phyloP scores from a whole-genome alignment of 2,329 filamentous ascomycete genomes.

The Plenodomus lindquistii region DNA sequence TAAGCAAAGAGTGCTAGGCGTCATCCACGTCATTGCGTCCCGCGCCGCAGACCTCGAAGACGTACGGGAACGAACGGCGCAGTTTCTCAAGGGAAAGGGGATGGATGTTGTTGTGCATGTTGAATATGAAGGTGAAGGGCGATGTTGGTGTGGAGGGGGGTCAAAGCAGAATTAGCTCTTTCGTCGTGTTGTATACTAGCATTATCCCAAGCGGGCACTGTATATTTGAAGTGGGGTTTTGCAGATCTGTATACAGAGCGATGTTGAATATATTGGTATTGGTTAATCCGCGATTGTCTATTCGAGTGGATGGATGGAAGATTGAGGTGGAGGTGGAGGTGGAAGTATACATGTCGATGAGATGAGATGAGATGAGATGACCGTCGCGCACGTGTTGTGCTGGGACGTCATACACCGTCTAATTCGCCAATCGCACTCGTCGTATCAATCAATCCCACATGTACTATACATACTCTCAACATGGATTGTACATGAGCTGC shows the following conservation, averaged over 20 bases:
- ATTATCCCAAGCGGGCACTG: neutral
- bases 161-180: slow-evolving; percentile 24
- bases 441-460: neutral
- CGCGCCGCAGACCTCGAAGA: slow-evolving; percentile 77
- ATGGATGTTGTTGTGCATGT: slow-evolving; percentile 88
- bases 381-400: neutral
- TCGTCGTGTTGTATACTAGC: neutral
- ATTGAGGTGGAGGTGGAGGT: too few species aligned
- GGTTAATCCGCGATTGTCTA: too few species aligned
- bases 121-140: slow-evolving; percentile 76
- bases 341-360: too few species aligned
- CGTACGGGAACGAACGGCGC: slow-evolving; percentile 74
- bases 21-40: slow-evolving; percentile 82
- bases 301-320: too few species aligned
- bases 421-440: neutral
- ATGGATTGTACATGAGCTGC: neutral
- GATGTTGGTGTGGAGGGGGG: slow-evolving; percentile 65
- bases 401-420: neutral
- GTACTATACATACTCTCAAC: too few species aligned
- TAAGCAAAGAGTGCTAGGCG: slow-evolving; percentile 67
- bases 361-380: too few species aligned
- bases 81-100: slow-evolving; percentile 70
- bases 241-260: neutral
- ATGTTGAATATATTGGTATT: too few species aligned
- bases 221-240: too few species aligned